These are phyloP conservation scores for Drosera capensis DNA, from an alignment of 148 eudicot species.

Conservation along the genomic window DNA sequence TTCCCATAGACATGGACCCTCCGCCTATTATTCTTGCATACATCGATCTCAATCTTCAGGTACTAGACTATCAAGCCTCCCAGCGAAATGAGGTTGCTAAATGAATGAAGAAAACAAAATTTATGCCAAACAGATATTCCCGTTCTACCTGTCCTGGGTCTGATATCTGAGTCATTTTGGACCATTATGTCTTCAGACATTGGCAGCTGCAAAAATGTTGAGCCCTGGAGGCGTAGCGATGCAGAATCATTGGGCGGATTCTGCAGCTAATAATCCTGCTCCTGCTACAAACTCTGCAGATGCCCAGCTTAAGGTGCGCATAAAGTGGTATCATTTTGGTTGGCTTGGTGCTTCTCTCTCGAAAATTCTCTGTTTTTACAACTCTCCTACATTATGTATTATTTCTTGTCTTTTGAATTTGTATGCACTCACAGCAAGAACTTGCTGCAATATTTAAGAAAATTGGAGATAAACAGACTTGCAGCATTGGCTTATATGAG, in stretches of 20 bases:
- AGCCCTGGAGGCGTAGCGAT: slow-evolving; percentile 87
- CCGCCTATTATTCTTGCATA: slow-evolving; percentile 97
- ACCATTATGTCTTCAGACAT: slow-evolving; percentile 28
- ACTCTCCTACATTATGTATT: too few relatives aligned
- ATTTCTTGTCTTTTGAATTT: too few relatives aligned
- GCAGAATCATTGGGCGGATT: slow-evolving; percentile 91
- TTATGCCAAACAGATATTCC: too few relatives aligned
- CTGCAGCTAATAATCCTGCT: slow-evolving; percentile 62
- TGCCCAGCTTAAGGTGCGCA: slow-evolving; percentile 67
- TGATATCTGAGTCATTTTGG: background rate
- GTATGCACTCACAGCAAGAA: slow-evolving; percentile 63
- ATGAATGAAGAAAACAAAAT: too few relatives aligned
- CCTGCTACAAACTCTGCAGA: slow-evolving; percentile 77
- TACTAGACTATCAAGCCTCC: slow-evolving; percentile 12
- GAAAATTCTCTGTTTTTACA: background rate
- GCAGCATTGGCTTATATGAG: slow-evolving; percentile 89
- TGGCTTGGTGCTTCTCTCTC: background rate
- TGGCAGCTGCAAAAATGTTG: slow-evolving; percentile 98
- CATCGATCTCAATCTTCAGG: slow-evolving; percentile 97
- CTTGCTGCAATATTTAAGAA: slow-evolving; percentile 96
- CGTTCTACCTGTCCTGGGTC: slow-evolving; percentile 60
- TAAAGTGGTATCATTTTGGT: background rate
- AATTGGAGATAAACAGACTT: slow-evolving; percentile 97
- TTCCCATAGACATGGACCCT: slow-evolving; percentile 91
- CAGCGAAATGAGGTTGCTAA: too few relatives aligned